These are phyloP conservation scores for Neonectria neomacrospora DNA, from an alignment of 2,329 filamentous ascomycete species.

Conservation along the genomic window DNA sequence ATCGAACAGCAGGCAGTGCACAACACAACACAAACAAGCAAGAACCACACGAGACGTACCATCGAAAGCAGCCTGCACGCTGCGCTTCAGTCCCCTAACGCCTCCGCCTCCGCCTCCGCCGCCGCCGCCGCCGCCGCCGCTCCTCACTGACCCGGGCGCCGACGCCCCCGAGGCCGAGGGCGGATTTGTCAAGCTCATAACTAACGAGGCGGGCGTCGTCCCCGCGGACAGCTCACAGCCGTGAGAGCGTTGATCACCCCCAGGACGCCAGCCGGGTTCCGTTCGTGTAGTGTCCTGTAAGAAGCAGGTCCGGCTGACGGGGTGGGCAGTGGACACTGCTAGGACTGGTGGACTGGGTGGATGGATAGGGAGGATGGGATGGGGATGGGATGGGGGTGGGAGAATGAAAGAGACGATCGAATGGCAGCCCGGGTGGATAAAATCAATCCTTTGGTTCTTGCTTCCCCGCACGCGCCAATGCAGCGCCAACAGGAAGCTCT, in stretches of 20 bases:
- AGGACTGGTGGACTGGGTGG: constrained; percentile 12
- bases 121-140: constrained; percentile 46
- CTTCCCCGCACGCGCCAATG: constrained; percentile 26
- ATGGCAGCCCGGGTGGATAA: constrained; percentile 23
- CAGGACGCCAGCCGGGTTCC: constrained; percentile 9
- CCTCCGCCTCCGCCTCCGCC: constrained; percentile 34
- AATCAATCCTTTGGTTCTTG: constrained; percentile 21
- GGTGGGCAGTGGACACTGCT: constrained; percentile 22
- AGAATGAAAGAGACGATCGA: constrained; percentile 18
- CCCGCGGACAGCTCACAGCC: constrained; percentile 5
- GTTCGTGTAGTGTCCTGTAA: constrained; percentile 1
- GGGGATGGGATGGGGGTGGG: constrained; percentile 20
- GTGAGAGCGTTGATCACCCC: constrained; percentile 11
- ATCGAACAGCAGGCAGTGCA: background rate
- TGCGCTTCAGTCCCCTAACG: constrained; percentile 61
- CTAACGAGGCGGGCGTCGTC: constrained; percentile 22
- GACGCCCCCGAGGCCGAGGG: constrained; percentile 62
- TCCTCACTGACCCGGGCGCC: constrained; percentile 59
- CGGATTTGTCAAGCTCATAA: constrained; percentile 67
- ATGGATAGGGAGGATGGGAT: constrained; percentile 4
- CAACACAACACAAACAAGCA: constrained; percentile 1
- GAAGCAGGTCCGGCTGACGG: constrained; percentile 17
- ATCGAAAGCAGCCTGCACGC: constrained; percentile 70
- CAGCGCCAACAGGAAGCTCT: constrained; percentile 20
- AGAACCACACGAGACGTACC: constrained; percentile 55